phyloP scores from a whole-genome alignment of 305 asterid genomes.

The Rubia balearica region DNA sequence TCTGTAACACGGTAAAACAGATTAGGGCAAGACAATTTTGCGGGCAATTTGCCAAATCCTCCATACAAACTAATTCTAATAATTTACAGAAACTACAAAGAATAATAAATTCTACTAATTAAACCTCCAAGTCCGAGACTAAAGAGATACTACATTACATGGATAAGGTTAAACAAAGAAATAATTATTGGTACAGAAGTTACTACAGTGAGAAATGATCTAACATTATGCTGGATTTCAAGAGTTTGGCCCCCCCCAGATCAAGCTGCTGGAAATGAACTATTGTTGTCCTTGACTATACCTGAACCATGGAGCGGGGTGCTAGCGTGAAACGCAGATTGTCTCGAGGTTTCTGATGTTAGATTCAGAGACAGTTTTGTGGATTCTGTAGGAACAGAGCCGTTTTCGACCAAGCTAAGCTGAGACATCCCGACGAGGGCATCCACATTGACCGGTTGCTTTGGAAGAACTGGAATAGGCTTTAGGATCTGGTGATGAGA shows the following conservation, averaged over 20 bases:
- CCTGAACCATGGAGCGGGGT: conserved; percentile 23
- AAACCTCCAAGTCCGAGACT: conserved; percentile 14
- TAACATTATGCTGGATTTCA: neutral
- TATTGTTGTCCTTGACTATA: conserved; percentile 24
- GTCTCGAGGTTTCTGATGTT: conserved; percentile 33
- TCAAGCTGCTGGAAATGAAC: conserved; percentile 26
- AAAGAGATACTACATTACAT: conserved; percentile 14
- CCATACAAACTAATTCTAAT: conserved; percentile 8
- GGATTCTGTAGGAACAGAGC: conserved; percentile 27
- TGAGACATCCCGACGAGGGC: conserved; percentile 58
- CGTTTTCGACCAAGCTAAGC: conserved; percentile 45
- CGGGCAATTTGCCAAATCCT: conserved; percentile 17
- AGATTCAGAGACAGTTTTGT: conserved; percentile 36
- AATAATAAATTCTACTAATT: conserved; percentile 19
- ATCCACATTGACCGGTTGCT: conserved; percentile 36
- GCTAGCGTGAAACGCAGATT: conserved; percentile 32
- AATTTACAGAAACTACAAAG: conserved; percentile 19
- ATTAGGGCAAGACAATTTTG: neutral
- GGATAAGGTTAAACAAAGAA: conserved; percentile 10
- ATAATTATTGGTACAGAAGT: conserved; percentile 4
- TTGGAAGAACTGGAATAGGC: conserved; percentile 33
- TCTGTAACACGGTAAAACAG: neutral
- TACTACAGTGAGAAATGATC: neutral
- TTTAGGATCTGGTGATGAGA: conserved; percentile 34
- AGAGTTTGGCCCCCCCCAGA: conserved; percentile 1